phyloP scores from a whole-genome alignment of 129 eudicot genomes.

The Gnaphalium uliginosum region DNA sequence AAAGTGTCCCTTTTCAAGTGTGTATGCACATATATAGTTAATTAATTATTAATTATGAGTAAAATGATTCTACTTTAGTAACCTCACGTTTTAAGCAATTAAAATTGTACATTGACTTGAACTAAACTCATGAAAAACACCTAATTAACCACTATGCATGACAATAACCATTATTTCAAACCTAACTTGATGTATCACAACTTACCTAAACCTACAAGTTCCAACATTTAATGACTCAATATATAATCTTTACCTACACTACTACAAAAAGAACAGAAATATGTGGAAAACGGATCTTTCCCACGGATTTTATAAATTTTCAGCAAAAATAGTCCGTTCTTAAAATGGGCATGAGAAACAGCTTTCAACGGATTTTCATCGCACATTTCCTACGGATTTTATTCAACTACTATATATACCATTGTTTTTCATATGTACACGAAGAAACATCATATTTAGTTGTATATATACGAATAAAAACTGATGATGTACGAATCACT shows the following conservation, averaged over 20 bases:
- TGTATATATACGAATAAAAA: no score
- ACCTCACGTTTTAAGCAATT: not conserved
- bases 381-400: no score
- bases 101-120: conserved; percentile 12
- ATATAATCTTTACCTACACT: conserved; percentile 19
- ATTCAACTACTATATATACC: no score
- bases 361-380: no score
- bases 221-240: conserved; percentile 23
- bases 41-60: not conserved
- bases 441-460: no score
- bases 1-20: conserved; percentile 16
- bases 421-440: no score
- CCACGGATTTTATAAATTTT: no score
- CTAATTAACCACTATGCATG: conserved; percentile 17
- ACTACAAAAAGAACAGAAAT: no score
- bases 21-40: conserved; percentile 7
- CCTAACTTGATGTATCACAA: conserved; percentile 37
- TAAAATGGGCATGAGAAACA: no score
- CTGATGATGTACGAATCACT: no score
- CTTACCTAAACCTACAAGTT: conserved; percentile 37
- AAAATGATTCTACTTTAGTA: not conserved
- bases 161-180: conserved; percentile 34
- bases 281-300: no score
- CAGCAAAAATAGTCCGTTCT: no score
- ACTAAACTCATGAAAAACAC: conserved; percentile 22